Evolutionary conservation across 164 flowering plant genomes (phyloP), one percentile per base, ranked within the genome.

Genomic region (Vitis labrusca): DNA sequence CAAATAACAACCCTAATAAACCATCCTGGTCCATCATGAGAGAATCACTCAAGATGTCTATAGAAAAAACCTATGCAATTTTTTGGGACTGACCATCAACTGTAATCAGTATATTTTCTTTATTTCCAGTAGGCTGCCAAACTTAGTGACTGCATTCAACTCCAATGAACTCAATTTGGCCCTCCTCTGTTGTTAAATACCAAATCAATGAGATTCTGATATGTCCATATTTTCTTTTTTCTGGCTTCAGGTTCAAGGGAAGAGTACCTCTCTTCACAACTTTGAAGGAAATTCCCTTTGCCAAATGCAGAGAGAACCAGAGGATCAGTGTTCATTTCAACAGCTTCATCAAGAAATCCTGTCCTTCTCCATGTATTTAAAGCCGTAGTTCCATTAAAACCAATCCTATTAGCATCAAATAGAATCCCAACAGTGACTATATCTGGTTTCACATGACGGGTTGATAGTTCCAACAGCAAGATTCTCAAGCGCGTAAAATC

Each of bases 271-370:
- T 80, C 80, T 64, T 87, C 91, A 68, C 83, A 82, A 64, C 70
- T 72, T 67, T 55, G 66, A 19, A 86, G 78, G 63, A 86, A 86
- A 64, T 54, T 60, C 13, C 93, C 91, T 73, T 89, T 89, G 2
- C 89, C 89, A 74, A 87, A 86, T 58, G 89, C 86, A 65, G 77
- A 13, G 8, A 84, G 79, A 77, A 87, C 88, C 61, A 89, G 71
- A 66, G 87, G 74, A 79, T 89, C 91, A 17, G 93, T 89, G 54
- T 83, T 77, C 82, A 89, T 73, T 69, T 84, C 83, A 54, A 76
- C 89, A 27, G 59, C 56, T 70, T 71, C 70, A n/a, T 71, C 53
- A 51, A 89, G 74, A 61, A 81, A 66, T 5, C 88, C 87, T 58
- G 65, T 73, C 67, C 66, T 77, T 72, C 74, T 78, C 93, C 91